Evolutionary conservation across 306 rosid species (phyloP).

Genomic region (Rosa lucieae): DNA sequence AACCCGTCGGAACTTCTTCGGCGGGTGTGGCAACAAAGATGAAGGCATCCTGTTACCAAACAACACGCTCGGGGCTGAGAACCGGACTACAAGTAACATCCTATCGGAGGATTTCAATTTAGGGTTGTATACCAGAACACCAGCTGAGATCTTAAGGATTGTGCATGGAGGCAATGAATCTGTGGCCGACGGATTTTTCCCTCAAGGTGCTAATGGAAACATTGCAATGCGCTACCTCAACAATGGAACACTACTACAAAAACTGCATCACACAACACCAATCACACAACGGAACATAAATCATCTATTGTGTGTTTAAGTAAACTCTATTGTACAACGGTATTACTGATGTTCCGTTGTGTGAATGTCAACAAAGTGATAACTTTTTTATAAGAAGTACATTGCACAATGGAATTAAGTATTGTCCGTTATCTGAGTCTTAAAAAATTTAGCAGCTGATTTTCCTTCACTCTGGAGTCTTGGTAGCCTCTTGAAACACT

Average conservation of each 20-base stretch:
- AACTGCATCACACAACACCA: no score
- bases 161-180: conserved; percentile 3
- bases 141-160: conserved; percentile 16
- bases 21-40: conserved; percentile 23
- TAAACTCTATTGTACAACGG: no score
- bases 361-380: no score
- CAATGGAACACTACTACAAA: not conserved
- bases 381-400: no score
- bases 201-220: not conserved
- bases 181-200: not conserved
- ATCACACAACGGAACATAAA: no score
- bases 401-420: no score
- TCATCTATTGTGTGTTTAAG: no score
- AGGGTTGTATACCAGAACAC: not conserved
- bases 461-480: no score
- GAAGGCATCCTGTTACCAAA: conserved; percentile 26
- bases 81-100: conserved; percentile 21
- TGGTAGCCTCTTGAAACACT: no score
- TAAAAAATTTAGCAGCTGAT: no score
- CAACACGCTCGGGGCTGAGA: conserved; percentile 21
- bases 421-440: no score
- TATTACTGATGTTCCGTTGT: no score
- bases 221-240: conserved; percentile 2
- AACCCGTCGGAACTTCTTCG: conserved; percentile 15
- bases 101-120: conserved; percentile 5